These are phyloP conservation scores for Blastobotrys arbuscula DNA, from an alignment of 1,139 yeast genomes.

Conservation along the genomic window DNA sequence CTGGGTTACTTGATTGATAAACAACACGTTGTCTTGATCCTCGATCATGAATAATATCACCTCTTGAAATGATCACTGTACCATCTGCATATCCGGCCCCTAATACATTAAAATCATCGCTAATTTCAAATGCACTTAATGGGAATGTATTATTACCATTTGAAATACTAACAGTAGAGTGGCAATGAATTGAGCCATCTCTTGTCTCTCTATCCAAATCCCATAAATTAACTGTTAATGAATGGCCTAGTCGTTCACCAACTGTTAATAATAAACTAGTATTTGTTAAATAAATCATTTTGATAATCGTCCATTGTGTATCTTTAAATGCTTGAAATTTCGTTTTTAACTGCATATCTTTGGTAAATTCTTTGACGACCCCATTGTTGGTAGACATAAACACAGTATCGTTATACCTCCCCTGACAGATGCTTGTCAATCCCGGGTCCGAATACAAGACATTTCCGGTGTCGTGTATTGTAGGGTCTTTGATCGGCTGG, in stretches of 20 bases:
- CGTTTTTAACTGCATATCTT: conserved; percentile 41
- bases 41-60: conserved; percentile 81
- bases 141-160: conserved; percentile 68
- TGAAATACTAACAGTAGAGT: conserved; percentile 39
- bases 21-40: conserved; percentile 84
- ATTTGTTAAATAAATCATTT: conserved; percentile 44
- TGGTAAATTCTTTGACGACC: conserved; percentile 53
- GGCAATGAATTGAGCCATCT: conserved; percentile 34
- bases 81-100: conserved; percentile 91
- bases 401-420: conserved; percentile 41
- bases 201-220: conserved; percentile 40
- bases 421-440: conserved; percentile 55
- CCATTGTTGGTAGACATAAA: conserved; percentile 55
- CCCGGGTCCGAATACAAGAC: conserved; percentile 74
- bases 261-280: conserved; percentile 57
- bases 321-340: conserved; percentile 47
- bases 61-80: conserved; percentile 71
- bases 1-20: conserved; percentile 56
- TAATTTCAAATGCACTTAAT: conserved; percentile 56
- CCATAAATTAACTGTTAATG: conserved; percentile 69
- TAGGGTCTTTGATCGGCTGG: conserved; percentile 81
- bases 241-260: conserved; percentile 64
- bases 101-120: conserved; percentile 54
- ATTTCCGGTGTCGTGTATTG: conserved; percentile 43
- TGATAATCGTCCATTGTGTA: conserved; percentile 55